Conservation (phyloP, 495 filamentous ascomycete genomes). For the Xanthoparmelia taractica region DNA sequence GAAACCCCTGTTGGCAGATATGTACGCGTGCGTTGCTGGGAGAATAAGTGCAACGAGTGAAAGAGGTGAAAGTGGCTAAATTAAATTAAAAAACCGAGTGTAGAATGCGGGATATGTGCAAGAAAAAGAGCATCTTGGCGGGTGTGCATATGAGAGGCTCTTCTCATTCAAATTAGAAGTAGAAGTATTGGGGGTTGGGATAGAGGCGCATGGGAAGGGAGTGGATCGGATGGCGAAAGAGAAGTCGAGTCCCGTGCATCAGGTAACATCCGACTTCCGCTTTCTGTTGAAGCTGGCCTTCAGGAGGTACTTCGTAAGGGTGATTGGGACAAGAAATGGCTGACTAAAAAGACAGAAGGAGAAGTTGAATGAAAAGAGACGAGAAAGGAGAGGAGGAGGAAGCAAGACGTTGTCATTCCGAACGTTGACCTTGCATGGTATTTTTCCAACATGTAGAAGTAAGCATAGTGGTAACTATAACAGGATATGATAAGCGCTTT, state of each 20-base stretch:
- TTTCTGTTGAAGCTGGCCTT: background rate
- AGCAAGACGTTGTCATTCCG: background rate
- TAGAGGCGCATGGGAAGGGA: background rate
- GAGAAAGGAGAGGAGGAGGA: background rate
- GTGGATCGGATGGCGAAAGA: conserved; percentile 1
- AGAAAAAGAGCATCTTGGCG: background rate
- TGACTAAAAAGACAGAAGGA: background rate
- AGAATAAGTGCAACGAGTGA: background rate
- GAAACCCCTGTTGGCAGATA: background rate
- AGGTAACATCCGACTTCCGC: background rate
- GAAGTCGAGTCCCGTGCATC: background rate
- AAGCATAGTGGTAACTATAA: background rate
- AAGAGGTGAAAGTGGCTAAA: background rate
- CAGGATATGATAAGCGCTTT: background rate
- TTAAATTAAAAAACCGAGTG: background rate
- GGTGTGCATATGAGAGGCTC: background rate
- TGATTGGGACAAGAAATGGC: background rate
- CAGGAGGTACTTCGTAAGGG: no score
- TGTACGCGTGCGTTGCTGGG: background rate
- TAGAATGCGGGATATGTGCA: background rate
- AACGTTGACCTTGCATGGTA: no score
- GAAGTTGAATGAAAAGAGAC: background rate
- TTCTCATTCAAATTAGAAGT: background rate
- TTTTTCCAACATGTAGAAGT: no score
- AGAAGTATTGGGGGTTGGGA: no score